Evolutionary conservation across 2,329 filamentous ascomycete species (phyloP), one percentile per base, ranked within the genome.

Genomic region (Westerdykella sp.): DNA sequence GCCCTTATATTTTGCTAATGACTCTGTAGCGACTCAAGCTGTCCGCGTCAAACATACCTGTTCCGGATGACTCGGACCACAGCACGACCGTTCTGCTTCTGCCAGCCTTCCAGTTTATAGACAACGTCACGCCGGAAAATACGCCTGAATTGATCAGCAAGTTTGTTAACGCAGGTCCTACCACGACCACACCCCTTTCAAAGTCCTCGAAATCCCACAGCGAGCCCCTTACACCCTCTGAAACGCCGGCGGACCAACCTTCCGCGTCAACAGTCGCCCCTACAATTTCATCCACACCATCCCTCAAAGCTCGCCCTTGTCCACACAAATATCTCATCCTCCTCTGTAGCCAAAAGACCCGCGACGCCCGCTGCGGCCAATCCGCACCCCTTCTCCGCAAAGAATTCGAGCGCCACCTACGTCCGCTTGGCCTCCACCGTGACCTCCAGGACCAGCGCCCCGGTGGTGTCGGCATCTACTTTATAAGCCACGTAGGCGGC

Each of bases 401-500:
- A 58, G 93, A 97, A 69, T 80, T 98, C 42, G 88, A 95, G 72
- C 79, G 91, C 1, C 88, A 96, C 63, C 76, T 97, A 30, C 83
- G 89, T 0, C 85, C 87, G 1, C 73, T 95, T 11, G 90, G 89
- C 0, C 71, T 98, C 15, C 90, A 85, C 66, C 82, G 93, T 23
- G 91, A 97, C 62, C 70, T 93, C 37, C 81, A 94, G 61, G 93
- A 98, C 64, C 83, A 89, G 65, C 73, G 93, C 45, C 88, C 90
- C 0, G 91, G 91, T 10, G 93, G 93, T 11, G 91, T 96, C 5
- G 91, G 88, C 0, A 87, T 98, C 51, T 95, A 95, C 70, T 97
- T 96, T 63, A 94, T 97, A 61, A 91, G 83, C 54, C 93, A 98
- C 62, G 89, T 96, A 2, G 93, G 93, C 22, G 93, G 93, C 0